These are phyloP conservation scores for Torulaspora quercuum DNA, from an alignment of 805 yeast genomes.

Conservation along the genomic window DNA sequence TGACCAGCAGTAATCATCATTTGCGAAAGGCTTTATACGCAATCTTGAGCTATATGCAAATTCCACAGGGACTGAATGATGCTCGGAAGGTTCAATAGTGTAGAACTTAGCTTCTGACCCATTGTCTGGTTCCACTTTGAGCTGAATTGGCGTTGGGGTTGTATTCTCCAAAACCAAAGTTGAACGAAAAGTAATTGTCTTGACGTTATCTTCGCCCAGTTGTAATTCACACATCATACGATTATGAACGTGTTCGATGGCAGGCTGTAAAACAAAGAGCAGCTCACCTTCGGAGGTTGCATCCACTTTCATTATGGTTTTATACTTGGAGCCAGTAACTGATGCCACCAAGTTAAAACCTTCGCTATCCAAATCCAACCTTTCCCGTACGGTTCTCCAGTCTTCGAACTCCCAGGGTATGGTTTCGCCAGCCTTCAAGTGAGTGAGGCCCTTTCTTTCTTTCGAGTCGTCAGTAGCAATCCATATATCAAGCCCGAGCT, in stretches of 20 bases:
- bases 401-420: conserved; percentile 92
- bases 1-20: conserved; percentile 66
- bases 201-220: conserved; percentile 72
- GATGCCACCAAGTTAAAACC: conserved; percentile 62
- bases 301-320: conserved; percentile 52
- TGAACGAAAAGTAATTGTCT: conserved; percentile 72
- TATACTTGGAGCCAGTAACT: conserved; percentile 54
- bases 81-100: conserved; percentile 51
- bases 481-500: conserved; percentile 79
- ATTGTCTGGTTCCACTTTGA: conserved; percentile 35
- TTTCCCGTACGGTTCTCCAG: conserved; percentile 84
- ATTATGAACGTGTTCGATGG: conserved; percentile 59
- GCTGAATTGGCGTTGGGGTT: conserved; percentile 55
- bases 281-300: conserved; percentile 84
- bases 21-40: conserved; percentile 58
- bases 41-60: conserved; percentile 57
- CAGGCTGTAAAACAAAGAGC: conserved; percentile 62
- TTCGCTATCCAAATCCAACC: conserved; percentile 60
- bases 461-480: conserved; percentile 46
- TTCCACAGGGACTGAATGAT: conserved; percentile 71
- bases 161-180: conserved; percentile 67
- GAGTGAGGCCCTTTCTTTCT: conserved; percentile 28
- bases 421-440: conserved; percentile 46
- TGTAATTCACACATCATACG: conserved; percentile 69
- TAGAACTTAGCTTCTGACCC: conserved; percentile 37